Conservation (phyloP, 2,329 filamentous ascomycete species). For the Colletotrichum costaricense region DNA sequence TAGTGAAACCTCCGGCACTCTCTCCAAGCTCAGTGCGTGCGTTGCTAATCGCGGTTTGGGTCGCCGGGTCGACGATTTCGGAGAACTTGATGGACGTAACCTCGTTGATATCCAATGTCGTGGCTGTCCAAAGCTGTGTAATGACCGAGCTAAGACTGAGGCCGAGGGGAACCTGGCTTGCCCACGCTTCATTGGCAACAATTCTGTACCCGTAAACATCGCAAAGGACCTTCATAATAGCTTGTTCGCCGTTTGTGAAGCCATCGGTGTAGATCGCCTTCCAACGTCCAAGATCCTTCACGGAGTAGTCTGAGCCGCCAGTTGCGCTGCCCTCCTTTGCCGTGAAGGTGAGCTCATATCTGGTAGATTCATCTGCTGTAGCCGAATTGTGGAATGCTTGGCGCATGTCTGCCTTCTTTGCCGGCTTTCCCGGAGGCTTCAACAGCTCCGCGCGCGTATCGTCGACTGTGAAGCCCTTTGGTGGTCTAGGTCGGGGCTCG, state of each 20-base stretch:
- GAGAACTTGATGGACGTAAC: neutral
- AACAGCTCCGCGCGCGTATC: neutral
- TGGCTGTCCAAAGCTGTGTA: neutral
- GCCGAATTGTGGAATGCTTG: neutral
- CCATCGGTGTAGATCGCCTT: neutral
- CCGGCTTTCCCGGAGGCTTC: neutral
- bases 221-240: neutral
- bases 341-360: neutral
- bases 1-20: neutral
- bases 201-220: neutral
- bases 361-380: neutral
- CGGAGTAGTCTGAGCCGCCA: neutral
- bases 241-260: neutral
- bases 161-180: neutral
- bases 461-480: neutral
- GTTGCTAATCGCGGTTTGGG: neutral
- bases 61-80: neutral
- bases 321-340: neutral
- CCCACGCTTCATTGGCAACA: neutral
- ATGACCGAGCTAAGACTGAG: neutral
- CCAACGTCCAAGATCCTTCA: neutral
- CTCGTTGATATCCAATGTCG: neutral
- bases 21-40: neutral
- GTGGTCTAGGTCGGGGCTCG: neutral
- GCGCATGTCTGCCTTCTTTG: slow-evolving; percentile 1